Conservation (phyloP, 768 basidiomycete genomes). For the Baorangia bicolor region DNA sequence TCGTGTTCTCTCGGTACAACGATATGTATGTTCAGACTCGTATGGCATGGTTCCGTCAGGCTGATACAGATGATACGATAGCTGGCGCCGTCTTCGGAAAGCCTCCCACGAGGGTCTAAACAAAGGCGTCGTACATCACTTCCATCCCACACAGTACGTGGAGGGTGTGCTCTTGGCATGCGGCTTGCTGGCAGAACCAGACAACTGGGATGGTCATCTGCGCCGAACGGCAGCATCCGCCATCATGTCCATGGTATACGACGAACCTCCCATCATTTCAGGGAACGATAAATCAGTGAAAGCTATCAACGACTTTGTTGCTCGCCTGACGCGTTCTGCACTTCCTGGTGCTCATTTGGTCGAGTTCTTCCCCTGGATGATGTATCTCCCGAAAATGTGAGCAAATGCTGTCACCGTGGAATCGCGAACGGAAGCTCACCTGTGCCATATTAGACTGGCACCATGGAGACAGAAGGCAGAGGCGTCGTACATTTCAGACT, state of each 20-base stretch:
- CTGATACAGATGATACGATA: not conserved
- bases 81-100: slow-evolving; percentile 11
- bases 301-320: slow-evolving; percentile 21
- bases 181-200: slow-evolving; percentile 26
- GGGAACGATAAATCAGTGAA: slow-evolving; percentile 3
- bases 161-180: slow-evolving; percentile 11
- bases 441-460: not conserved
- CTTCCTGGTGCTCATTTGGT: slow-evolving; percentile 38
- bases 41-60: not conserved
- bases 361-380: slow-evolving; percentile 38
- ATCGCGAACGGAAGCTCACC: not conserved
- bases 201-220: slow-evolving; percentile 34
- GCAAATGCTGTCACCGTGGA: not conserved
- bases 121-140: not conserved
- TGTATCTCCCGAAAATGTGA: slow-evolving; percentile 26
- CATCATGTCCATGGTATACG: slow-evolving; percentile 29
- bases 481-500: not conserved
- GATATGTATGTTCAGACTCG: slow-evolving; percentile 1
- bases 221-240: slow-evolving; percentile 29
- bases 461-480: slow-evolving; percentile 5
- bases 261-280: slow-evolving; percentile 9
- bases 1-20: slow-evolving; percentile 22
- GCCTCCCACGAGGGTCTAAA: slow-evolving; percentile 5
- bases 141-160: slow-evolving; percentile 5
- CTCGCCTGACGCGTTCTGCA: slow-evolving; percentile 32